Evolutionary conservation across 768 basidiomycete species (phyloP), one percentile per base, ranked within the genome.

Genomic region (Sarcomyxa edulis): DNA sequence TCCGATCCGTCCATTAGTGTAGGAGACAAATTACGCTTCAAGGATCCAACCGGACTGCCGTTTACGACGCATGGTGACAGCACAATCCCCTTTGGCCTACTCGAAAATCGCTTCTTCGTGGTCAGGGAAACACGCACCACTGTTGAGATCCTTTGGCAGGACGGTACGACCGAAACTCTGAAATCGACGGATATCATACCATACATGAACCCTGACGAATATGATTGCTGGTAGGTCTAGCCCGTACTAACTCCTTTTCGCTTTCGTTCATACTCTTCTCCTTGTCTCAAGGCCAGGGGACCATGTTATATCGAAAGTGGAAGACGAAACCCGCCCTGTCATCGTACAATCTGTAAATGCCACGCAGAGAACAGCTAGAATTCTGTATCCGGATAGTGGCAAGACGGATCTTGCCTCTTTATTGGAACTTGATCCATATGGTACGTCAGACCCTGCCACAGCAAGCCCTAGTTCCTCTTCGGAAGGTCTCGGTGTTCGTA

Each of bases 401-500:
- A 60, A 60, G 25, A 60, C 64, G 32, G 84, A 91, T 55, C 67
- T 81, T 12, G 86, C 82, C 8, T 86, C 91, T 24, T 72, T 88
- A 8, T 70, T 97, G 24, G 92, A 97, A 62, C 76, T 97, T 36
- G 92, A 95, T 54, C 81, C 86, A 7, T 87, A 90, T 50, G 90
- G 89, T 20, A 68, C 69, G 18, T 68, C 71, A 25, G 81, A 81
- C 43, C 55, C 63, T 47, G 62, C 67, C 43, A 63, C 61, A 6
- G 59, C 66, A 22, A 59, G 60, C 24, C 57, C 71, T 18, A 54
- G 60, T 21, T 49, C 62, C 12, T 60, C 63, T 9, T 59, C 65
- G 23, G 81, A 85, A 24, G 78, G 74, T 31, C 74, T 87, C 36
- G 94, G 93, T 18, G 82, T 94, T 18, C 76, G 80, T 30, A 72